phyloP scores from a whole-genome alignment of 1,139 yeast genomes.

The Magnusiomyces paraingens region DNA sequence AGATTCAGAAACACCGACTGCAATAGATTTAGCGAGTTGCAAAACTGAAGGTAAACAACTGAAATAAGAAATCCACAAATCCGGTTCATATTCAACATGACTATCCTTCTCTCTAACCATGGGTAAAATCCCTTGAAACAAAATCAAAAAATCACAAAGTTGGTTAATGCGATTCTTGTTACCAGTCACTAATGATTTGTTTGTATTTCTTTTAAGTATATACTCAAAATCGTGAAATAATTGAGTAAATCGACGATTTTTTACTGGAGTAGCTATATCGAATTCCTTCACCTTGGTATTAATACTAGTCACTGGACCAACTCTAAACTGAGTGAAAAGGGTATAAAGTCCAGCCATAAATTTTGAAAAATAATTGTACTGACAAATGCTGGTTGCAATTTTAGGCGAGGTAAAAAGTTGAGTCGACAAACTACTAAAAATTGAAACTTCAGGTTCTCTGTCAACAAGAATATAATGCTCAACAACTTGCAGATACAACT shows the following conservation, averaged over 20 bases:
- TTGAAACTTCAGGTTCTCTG: constrained; percentile 75
- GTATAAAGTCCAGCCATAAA: constrained; percentile 63
- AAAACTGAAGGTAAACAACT: constrained; percentile 53
- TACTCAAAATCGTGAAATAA: constrained; percentile 80
- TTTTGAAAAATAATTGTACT: constrained; percentile 63
- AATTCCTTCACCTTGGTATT: constrained; percentile 16
- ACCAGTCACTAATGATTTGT: constrained; percentile 37
- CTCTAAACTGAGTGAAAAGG: constrained; percentile 52
- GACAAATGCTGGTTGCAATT: constrained; percentile 62
- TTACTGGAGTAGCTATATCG: constrained; percentile 41
- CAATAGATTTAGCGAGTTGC: constrained; percentile 34
- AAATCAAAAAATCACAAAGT: constrained; percentile 55
- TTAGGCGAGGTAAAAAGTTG: constrained; percentile 84
- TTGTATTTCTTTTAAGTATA: constrained; percentile 62
- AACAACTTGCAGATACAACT: constrained; percentile 71
- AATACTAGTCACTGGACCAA: constrained; percentile 44
- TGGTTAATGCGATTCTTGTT: constrained; percentile 35
- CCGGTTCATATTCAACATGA: constrained; percentile 88
- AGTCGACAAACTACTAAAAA: constrained; percentile 70
- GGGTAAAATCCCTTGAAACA: constrained; percentile 79
- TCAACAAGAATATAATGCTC: constrained; percentile 67
- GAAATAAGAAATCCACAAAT: constrained; percentile 76
- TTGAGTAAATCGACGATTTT: constrained; percentile 78
- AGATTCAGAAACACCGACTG: constrained; percentile 29
- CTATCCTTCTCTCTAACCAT: constrained; percentile 67